Evolutionary conservation across 2,329 filamentous ascomycete genomes (phyloP).

Genomic region (Ceratocystis papillata): DNA sequence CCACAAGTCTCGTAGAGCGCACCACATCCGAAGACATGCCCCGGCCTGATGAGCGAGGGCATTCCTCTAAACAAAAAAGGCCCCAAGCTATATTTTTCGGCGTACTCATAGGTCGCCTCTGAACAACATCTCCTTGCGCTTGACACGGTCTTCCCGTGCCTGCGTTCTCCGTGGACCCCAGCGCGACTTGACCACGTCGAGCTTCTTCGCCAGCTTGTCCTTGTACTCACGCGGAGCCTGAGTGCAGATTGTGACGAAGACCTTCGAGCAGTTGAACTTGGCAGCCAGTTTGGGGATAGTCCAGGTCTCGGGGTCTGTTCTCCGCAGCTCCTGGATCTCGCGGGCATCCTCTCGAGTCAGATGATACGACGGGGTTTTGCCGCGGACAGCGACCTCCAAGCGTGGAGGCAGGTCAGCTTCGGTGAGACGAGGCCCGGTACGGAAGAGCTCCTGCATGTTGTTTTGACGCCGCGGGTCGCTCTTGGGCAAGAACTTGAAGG

Average conservation of each 20-base stretch:
- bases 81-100: neutral
- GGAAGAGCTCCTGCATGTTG: conserved; percentile 39
- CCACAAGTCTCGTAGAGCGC: conserved; percentile 16
- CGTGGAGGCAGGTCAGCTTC: conserved; percentile 25
- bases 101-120: conserved; percentile 40
- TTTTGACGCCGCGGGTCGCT: conserved; percentile 44
- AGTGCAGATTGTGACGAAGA: conserved; percentile 50
- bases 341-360: conserved; percentile 45
- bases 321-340: conserved; percentile 48
- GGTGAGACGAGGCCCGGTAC: conserved; percentile 27
- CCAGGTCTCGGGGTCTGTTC: conserved; percentile 45
- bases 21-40: neutral
- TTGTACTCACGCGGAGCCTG: conserved; percentile 40
- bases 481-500: conserved; percentile 53
- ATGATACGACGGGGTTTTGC: conserved; percentile 37
- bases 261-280: conserved; percentile 45
- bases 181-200: conserved; percentile 40
- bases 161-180: conserved; percentile 48
- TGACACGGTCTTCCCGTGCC: conserved; percentile 46
- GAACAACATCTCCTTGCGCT: conserved; percentile 44
- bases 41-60: neutral
- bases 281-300: conserved; percentile 43
- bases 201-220: conserved; percentile 36
- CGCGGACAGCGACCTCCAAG: conserved; percentile 28
- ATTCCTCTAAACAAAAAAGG: neutral